A percentile compares a stretch with the other conserved stretches of the same genome.
phyloP scores from a whole-genome alignment of 2,329 filamentous ascomycete genomes.

The Gliomastix tumulicola region DNA sequence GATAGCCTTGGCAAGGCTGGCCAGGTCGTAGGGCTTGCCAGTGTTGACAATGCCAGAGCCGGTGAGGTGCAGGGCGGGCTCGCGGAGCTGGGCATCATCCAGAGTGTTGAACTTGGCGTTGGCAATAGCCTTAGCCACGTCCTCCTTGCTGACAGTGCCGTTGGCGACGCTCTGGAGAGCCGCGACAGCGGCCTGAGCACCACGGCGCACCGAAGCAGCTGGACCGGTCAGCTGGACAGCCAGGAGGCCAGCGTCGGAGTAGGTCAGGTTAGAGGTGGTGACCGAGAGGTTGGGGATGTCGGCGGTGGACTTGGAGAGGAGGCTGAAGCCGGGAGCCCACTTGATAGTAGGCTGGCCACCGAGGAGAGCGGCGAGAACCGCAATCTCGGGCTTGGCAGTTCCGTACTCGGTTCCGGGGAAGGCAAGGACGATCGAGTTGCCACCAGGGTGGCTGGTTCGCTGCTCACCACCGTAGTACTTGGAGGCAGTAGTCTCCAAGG shows the following conservation, averaged over 20 bases:
- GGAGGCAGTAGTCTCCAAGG: constrained; percentile 53
- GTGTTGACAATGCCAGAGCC: constrained; percentile 78
- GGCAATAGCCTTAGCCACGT: constrained; percentile 84
- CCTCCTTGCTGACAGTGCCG: constrained; percentile 72
- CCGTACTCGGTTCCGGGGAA: constrained; percentile 84
- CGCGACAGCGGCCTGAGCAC: constrained; percentile 71
- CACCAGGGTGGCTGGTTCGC: constrained; percentile 68
- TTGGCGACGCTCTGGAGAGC: constrained; percentile 74
- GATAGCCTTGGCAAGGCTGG: constrained; percentile 70
- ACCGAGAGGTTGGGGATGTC: constrained; percentile 60
- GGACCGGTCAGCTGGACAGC: constrained; percentile 74
- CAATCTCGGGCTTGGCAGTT: constrained; percentile 82
- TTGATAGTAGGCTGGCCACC: constrained; percentile 90
- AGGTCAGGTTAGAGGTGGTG: constrained; percentile 70
- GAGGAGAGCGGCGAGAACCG: constrained; percentile 81
- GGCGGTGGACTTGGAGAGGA: constrained; percentile 73
- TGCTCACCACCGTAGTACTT: constrained; percentile 97
- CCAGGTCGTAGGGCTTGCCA: constrained; percentile 77
- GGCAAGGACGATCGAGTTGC: constrained; percentile 81
- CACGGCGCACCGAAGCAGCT: constrained; percentile 64
- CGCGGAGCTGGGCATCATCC: constrained; percentile 71
- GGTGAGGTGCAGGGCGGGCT: constrained; percentile 72
- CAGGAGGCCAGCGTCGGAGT: constrained; percentile 91
- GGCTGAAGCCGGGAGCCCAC: constrained; percentile 89
- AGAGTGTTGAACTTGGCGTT: constrained; percentile 90